Evolutionary conservation across 768 basidiomycete genomes (phyloP), one percentile per base, ranked within the genome.

Genomic region (Rhodotorula babjevae): DNA sequence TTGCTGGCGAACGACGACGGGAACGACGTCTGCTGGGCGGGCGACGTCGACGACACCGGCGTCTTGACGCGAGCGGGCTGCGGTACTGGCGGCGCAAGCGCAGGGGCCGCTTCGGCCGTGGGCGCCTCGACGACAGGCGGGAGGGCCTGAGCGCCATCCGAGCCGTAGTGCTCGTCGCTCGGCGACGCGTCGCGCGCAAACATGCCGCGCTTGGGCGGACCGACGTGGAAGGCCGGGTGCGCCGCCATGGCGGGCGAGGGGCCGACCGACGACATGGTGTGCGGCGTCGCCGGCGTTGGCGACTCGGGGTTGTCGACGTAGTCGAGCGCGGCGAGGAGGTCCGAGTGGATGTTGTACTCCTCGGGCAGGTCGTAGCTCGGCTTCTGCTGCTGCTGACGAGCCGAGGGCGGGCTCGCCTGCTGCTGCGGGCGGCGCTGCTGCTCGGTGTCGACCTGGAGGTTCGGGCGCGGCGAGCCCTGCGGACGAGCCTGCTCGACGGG

Each of bases 1-100:
- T 90, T 91, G 3, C 89, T 89, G 0, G 92, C 90, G 79, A 97
- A 97, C 8, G 94, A 93, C 0, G 93, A 94, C 65, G 87, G 87
- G 82, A 85, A 90, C 65, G 86, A 85, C 2, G 81, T 65, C 16
- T 77, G 77, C 44, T 46, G 44, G 44, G 44, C 44, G 8, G 74
- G 63, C 18, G 69, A 66, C 33, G 80, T 75, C 27, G 76, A 56
- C 12, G 71, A 66, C 49, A 23, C 21, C 1, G 47, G 31, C 15
- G 49, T 0, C 50, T 36, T n/a, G 33, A 15, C 40, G 19, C 29
- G 31, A 8, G 25, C 36, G 3, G 47, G 47, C 61, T 23, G 59
- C 61, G 27, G 42, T 31, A 27, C 50, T 8, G 40, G 3, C 25
- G 40, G 27, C 5, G 40, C 42, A 40, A 44, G 56, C 33, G 29